Evolutionary conservation across 192 early-diverging fungal genomes (phyloP).

Genomic region (Coemansia javaensis): DNA sequence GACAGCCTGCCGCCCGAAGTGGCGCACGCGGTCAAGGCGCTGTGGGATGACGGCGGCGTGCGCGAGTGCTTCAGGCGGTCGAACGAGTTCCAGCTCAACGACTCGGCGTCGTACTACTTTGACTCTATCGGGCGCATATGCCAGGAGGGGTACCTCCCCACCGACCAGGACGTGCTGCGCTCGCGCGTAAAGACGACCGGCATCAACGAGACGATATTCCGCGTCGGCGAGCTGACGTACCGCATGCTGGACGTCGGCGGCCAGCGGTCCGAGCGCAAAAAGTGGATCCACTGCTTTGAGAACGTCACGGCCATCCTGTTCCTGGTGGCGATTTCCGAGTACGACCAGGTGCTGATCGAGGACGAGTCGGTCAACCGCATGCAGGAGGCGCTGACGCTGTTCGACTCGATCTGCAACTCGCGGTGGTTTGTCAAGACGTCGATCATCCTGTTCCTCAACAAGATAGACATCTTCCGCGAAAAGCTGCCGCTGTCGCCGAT

Average conservation of each 20-base stretch:
- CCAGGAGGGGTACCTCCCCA: constrained; percentile 76
- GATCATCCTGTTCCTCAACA: constrained; percentile 93
- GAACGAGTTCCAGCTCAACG: constrained; percentile 92
- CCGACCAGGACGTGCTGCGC: constrained; percentile 88
- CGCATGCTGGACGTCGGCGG: constrained; percentile 99
- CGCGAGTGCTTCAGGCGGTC: constrained; percentile 72
- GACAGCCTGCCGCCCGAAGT: constrained; percentile 78
- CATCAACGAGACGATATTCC: constrained; percentile 92
- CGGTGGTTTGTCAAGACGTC: constrained; percentile 88
- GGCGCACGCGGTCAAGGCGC: constrained; percentile 69
- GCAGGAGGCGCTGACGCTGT: constrained; percentile 82
- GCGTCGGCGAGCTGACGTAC: constrained; percentile 83
- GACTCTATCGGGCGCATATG: constrained; percentile 81
- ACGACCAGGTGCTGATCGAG: constrained; percentile 87
- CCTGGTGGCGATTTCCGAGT: constrained; percentile 87
- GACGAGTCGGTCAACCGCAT: constrained; percentile 85
- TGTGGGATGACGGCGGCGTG: constrained; percentile 85
- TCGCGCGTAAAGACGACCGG: constrained; percentile 97
- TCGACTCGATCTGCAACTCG: constrained; percentile 88
- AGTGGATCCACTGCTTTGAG: constrained; percentile 99
- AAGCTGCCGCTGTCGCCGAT: constrained; percentile 76
- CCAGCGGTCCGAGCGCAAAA: constrained; percentile 97
- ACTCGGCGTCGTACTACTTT: constrained; percentile 93
- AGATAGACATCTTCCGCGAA: constrained; percentile 80
- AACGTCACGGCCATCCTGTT: constrained; percentile 95